A percentile compares a stretch with the other conserved stretches of the same genome.
These are phyloP conservation scores for Microthlaspi erraticum DNA, from an alignment of 345 rosid species.

Conservation along the genomic window DNA sequence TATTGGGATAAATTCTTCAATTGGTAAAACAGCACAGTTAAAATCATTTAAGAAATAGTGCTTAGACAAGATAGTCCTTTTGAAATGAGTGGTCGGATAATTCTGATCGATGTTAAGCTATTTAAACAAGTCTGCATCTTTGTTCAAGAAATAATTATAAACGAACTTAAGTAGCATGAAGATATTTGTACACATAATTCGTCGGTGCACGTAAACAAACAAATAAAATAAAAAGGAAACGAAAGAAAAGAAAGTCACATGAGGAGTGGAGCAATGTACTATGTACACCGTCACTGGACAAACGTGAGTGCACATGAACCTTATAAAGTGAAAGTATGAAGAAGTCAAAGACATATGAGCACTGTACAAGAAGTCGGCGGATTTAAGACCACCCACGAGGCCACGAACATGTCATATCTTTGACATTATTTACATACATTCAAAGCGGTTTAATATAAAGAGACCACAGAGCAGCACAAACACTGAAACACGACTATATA, in stretches of 20 bases:
- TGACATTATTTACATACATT: slow-evolving; percentile 23
- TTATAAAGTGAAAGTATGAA: slow-evolving; percentile 12
- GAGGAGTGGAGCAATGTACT: slow-evolving; percentile 29
- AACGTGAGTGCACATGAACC: slow-evolving; percentile 47
- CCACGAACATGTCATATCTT: slow-evolving; percentile 27
- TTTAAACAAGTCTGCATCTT: too few relatives aligned
- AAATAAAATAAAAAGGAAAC: neutral
- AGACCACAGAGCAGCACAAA: too few relatives aligned
- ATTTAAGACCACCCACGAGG: slow-evolving; percentile 45
- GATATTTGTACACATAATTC: neutral
- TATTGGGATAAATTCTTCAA: too few relatives aligned
- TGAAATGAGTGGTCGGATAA: too few relatives aligned
- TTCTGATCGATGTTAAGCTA: too few relatives aligned
- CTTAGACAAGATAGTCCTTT: too few relatives aligned
- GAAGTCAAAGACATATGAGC: slow-evolving; percentile 28
- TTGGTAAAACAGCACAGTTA: too few relatives aligned
- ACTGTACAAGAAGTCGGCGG: slow-evolving; percentile 32
- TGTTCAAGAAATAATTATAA: too few relatives aligned
- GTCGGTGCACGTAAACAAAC: slow-evolving; percentile 25
- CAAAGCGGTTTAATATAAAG: neutral
- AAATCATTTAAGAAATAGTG: too few relatives aligned
- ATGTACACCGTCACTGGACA: slow-evolving; percentile 32
- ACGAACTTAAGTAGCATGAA: too few relatives aligned
- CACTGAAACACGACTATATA: too few relatives aligned
- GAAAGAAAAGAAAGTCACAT: slow-evolving; percentile 28